A percentile compares a stretch with the other conserved stretches of the same genome.
Conservation (phyloP, 2,329 filamentous ascomycete species). For the Emmonsia crescens region DNA sequence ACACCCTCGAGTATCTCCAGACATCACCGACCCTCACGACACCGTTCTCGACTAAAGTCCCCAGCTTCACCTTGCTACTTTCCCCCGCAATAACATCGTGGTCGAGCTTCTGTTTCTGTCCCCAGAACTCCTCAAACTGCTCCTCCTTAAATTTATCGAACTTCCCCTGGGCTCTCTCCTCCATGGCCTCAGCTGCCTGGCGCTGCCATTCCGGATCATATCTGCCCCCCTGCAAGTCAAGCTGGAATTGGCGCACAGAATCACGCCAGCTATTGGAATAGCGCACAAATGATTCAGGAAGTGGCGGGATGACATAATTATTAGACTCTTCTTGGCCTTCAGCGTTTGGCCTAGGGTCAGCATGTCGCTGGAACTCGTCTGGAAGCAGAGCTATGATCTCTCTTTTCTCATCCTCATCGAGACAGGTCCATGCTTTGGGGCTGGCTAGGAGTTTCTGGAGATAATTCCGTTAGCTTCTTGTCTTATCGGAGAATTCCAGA, state of each 20-base stretch:
- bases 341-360: slow-evolving; percentile 13
- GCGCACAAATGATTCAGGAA: slow-evolving; percentile 32
- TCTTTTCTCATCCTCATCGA: slow-evolving; percentile 32
- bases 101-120: slow-evolving; percentile 39
- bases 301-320: slow-evolving; percentile 25
- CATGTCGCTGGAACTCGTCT: slow-evolving; percentile 30
- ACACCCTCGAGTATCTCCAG: slow-evolving; percentile 27
- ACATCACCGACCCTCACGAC: slow-evolving; percentile 31
- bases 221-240: slow-evolving; percentile 44
- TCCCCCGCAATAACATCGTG: slow-evolving; percentile 29
- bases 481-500: background rate
- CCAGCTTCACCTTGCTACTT: slow-evolving; percentile 30
- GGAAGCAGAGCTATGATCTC: slow-evolving; percentile 32
- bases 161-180: slow-evolving; percentile 41
- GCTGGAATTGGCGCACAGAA: slow-evolving; percentile 44
- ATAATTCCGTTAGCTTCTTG: slow-evolving; percentile 1
- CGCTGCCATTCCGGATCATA: slow-evolving; percentile 48
- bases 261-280: slow-evolving; percentile 42
- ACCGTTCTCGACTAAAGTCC: slow-evolving; percentile 25
- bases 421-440: slow-evolving; percentile 31
- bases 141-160: slow-evolving; percentile 48
- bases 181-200: slow-evolving; percentile 43
- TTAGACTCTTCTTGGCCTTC: slow-evolving; percentile 19
- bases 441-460: slow-evolving; percentile 30
- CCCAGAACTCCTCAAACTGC: slow-evolving; percentile 48